These are phyloP conservation scores for Lotus japonicus DNA, from an alignment of 306 rosid species.

Conservation along the genomic window DNA sequence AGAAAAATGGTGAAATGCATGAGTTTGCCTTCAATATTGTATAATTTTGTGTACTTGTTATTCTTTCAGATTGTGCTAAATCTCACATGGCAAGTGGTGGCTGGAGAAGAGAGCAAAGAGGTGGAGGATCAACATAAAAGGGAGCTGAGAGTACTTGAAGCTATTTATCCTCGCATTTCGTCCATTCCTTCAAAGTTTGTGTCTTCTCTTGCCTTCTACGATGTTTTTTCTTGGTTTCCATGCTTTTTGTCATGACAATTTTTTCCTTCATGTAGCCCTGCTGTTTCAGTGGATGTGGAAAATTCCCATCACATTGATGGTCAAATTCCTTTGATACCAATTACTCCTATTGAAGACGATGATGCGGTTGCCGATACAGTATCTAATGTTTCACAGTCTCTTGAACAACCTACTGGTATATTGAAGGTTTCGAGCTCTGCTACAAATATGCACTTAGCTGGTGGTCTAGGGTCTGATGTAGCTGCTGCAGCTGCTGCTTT, in stretches of 20 bases:
- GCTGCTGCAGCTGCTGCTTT: slow-evolving; percentile 67
- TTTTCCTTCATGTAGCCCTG: slow-evolving; percentile 40
- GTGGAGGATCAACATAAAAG: slow-evolving; percentile 57
- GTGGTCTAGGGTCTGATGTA: slow-evolving; percentile 40
- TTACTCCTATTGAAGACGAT: slow-evolving; percentile 83
- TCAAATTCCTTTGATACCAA: slow-evolving; percentile 53
- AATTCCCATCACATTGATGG: slow-evolving; percentile 28
- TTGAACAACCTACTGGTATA: slow-evolving; percentile 28
- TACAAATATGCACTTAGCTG: slow-evolving; percentile 19
- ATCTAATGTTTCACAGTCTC: slow-evolving; percentile 26
- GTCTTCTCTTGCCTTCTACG: slow-evolving; percentile 26
- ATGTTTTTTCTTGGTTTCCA: neutral
- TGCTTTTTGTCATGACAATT: neutral
- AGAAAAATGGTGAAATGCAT: neutral
- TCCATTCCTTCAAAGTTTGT: slow-evolving; percentile 82
- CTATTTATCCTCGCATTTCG: slow-evolving; percentile 80
- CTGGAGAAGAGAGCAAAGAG: slow-evolving; percentile 87
- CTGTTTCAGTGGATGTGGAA: slow-evolving; percentile 39
- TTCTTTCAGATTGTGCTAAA: slow-evolving; percentile 50
- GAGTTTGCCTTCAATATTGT: slow-evolving; percentile 2
- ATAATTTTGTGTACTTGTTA: neutral
- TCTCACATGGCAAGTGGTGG: slow-evolving; percentile 71
- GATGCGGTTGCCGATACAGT: slow-evolving; percentile 40
- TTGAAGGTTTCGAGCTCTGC: slow-evolving; percentile 19
- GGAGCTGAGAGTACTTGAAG: slow-evolving; percentile 90